Base-by-base conservation (phyloP, 2,329 filamentous ascomycete species). In the Penicillium thymicola region DNA sequence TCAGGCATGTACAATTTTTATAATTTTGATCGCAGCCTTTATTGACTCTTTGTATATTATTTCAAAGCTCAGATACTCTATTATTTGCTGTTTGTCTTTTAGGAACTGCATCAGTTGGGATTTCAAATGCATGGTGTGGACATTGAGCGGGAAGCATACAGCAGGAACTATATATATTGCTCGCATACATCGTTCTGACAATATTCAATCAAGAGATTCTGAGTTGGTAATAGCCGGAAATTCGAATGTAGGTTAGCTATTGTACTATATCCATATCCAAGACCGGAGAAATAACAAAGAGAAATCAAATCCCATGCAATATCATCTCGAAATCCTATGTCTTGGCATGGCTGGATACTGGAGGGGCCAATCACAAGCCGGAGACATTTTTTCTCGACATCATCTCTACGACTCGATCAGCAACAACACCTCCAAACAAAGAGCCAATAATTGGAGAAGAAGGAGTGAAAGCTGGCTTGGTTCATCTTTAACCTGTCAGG, bases 351-450 rank as follows among this genome's bases (percentile, higher is more conserved):
- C 51, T 54, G 56, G 51, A 60, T 51, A 50, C 44, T 16, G 51
- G 28, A 51, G 52, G 55, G 54, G 59, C 67, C 66, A 69, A 70
- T 70, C 65, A 65, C 52, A 58, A 51, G 43, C 38, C 18, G 46
- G 45, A 43, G 58, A 62, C 55, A 59, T 62, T 65, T 65, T 65
- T 70, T 65, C 58, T 59, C 60, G 54, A 62, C 58, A 59, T 64
- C 58, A 56, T 56, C 41, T 45, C 23, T 44, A 51, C 47, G 45
- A 42, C 40, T 46, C 4, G 36, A 58, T 52, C 58, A 59, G 32
- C 56, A 53, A 25, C 59, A 56, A 55, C 53, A 54, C 45, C 41
- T 21, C 27, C n/a, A 36, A 57, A 49, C 25, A 50, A 58, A 42
- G 13, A 27, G 45, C n/a, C 4, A 43, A 54, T 47, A 49, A 51